A percentile compares a stretch with the other conserved stretches of the same genome.
phyloP scores from a whole-genome alignment of 257 asterid species.

The Echites panduratus region DNA sequence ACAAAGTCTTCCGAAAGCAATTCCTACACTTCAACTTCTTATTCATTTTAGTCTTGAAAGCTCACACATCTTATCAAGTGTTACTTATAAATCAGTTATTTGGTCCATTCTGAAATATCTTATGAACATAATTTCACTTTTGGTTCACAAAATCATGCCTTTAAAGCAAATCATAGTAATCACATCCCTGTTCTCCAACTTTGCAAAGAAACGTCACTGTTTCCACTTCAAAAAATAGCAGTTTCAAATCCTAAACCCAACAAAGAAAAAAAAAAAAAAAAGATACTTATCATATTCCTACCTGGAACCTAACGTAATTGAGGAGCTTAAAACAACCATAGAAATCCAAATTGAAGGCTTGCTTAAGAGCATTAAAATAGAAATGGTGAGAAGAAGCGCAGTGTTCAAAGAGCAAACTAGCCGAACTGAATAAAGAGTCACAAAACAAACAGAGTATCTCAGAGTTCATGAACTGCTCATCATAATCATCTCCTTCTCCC shows the following conservation, averaged over 20 bases:
- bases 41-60: neutral
- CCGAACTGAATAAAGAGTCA: conserved; percentile 35
- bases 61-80: neutral
- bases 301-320: conserved; percentile 85
- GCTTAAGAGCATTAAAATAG: conserved; percentile 43
- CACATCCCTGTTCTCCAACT: neutral
- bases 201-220: neutral
- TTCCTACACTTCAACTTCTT: neutral
- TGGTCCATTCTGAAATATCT: neutral
- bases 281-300: conserved; percentile 9
- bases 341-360: conserved; percentile 51
- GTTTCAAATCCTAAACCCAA: neutral
- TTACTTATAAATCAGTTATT: neutral
- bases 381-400: conserved; percentile 63
- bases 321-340: conserved; percentile 77
- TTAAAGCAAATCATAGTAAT: neutral
- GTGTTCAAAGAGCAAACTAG: conserved; percentile 57
- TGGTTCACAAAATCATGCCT: neutral
- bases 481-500: conserved; percentile 26
- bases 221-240: neutral
- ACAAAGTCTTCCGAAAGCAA: neutral
- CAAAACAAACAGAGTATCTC: conserved; percentile 71
- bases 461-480: conserved; percentile 16
- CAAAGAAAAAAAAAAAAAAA: neutral
- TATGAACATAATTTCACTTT: neutral